Conservation (phyloP, 306 rosid genomes). For the Dalbergia cochinchinensis region DNA sequence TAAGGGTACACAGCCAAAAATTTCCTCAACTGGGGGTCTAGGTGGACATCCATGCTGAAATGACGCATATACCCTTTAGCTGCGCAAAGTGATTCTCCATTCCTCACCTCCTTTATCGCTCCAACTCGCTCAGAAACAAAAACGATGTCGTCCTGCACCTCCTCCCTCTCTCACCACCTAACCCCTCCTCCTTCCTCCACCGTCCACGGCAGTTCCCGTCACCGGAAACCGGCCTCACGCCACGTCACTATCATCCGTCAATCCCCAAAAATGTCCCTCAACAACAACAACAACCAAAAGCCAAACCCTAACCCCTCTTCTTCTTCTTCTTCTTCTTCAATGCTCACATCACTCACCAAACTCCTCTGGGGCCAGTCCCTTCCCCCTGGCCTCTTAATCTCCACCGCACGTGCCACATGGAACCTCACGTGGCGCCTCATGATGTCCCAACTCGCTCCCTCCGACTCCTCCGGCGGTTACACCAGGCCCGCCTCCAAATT, state of each 20-base stretch:
- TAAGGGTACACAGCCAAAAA: too few relatives aligned
- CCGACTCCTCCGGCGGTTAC: constrained; percentile 78
- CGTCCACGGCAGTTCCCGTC: constrained; percentile 20
- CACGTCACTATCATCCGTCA: constrained; percentile 8
- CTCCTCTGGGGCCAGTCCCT: constrained; percentile 92
- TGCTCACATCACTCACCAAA: constrained; percentile 62
- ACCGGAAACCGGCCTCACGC: constrained; percentile 12
- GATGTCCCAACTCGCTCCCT: constrained; percentile 97
- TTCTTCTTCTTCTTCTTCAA: constrained; percentile 48
- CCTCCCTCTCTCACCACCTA: constrained; percentile 32
- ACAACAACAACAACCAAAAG: constrained; percentile 51
- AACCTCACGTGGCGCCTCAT: constrained; percentile 82
- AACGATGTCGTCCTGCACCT: constrained; percentile 42
- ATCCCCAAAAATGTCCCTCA: constrained; percentile 56
- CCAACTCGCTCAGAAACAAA: not conserved
- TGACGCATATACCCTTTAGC: not conserved
- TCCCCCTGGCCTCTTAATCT: constrained; percentile 80
- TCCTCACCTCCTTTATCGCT: not conserved
- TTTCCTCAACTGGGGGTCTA: not conserved
- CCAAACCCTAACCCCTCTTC: constrained; percentile 30
- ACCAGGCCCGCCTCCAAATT: constrained; percentile 78
- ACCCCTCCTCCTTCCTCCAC: constrained; percentile 33
- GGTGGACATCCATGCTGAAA: not conserved
- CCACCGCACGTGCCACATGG: constrained; percentile 89
- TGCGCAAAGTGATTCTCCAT: not conserved